Evolutionary conservation across 2,329 filamentous ascomycete species (phyloP).

Genomic region (Bertia moriformis): DNA sequence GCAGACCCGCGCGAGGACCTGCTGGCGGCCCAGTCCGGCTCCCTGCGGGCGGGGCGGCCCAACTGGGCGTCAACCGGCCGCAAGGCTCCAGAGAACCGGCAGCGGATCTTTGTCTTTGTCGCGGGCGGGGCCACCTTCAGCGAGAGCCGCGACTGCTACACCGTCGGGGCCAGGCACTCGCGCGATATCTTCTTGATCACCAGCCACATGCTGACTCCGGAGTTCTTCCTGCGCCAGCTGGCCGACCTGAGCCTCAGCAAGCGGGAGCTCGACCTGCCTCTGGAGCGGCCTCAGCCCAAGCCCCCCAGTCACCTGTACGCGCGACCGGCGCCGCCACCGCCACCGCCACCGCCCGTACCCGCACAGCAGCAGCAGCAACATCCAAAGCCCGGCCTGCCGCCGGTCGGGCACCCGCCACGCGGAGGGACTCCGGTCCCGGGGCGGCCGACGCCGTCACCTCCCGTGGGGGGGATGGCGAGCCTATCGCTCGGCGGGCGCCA

Average conservation of each 20-base stretch:
- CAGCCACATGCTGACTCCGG: slow-evolving; percentile 82
- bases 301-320: slow-evolving; percentile 80
- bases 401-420: slow-evolving; percentile 28
- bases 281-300: slow-evolving; percentile 65
- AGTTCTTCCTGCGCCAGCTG: slow-evolving; percentile 69
- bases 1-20: slow-evolving; percentile 46
- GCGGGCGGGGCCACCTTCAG: slow-evolving; percentile 90
- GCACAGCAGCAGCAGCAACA: too few species aligned
- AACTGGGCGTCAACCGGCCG: slow-evolving; percentile 83
- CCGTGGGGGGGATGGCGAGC: slow-evolving; percentile 14
- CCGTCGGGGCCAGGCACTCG: slow-evolving; percentile 56
- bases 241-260: slow-evolving; percentile 65
- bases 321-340: slow-evolving; percentile 40
- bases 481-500: slow-evolving; percentile 24
- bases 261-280: slow-evolving; percentile 66
- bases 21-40: slow-evolving; percentile 49
- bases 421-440: slow-evolving; percentile 12
- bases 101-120: slow-evolving; percentile 86
- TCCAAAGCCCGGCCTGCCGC: too few species aligned
- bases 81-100: slow-evolving; percentile 63
- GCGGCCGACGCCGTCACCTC: slow-evolving; percentile 10
- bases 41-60: slow-evolving; percentile 78
- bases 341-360: slow-evolving; percentile 23
- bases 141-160: slow-evolving; percentile 79
- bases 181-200: slow-evolving; percentile 80